phyloP scores from a whole-genome alignment of 371 early-diverging fungal species.

The Cokeromyces recurvatus region DNA sequence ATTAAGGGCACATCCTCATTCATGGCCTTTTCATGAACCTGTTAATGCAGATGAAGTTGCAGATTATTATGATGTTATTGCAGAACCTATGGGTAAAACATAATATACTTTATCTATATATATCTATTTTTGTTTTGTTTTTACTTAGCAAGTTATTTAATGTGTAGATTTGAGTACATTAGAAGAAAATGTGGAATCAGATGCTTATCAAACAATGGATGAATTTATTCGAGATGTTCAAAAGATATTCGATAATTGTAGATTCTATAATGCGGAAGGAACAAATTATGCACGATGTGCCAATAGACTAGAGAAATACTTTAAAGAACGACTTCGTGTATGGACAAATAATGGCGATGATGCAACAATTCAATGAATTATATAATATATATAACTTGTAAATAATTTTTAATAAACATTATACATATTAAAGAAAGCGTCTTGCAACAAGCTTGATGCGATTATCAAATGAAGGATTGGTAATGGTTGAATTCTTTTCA shows the following conservation, averaged over 20 bases:
- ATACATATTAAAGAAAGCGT: constrained; percentile 68
- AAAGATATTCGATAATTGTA: constrained; percentile 45
- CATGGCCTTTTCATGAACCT: constrained; percentile 98
- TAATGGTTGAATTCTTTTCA: constrained; percentile 76
- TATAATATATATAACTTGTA: no score
- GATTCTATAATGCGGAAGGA: constrained; percentile 54
- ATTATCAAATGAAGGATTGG: constrained; percentile 76
- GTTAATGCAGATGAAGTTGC: constrained; percentile 91
- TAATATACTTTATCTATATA: neutral
- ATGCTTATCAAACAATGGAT: constrained; percentile 37
- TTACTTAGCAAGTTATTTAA: neutral
- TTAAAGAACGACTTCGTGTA: constrained; percentile 36
- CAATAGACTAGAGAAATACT: constrained; percentile 47
- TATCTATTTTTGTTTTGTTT: no score
- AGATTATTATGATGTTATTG: constrained; percentile 96
- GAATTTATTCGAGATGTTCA: constrained; percentile 31
- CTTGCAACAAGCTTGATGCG: constrained; percentile 74
- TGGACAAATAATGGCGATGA: constrained; percentile 22
- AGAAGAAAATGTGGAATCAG: constrained; percentile 49
- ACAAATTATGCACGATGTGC: constrained; percentile 70
- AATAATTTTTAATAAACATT: no score
- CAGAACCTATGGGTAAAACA: constrained; percentile 92
- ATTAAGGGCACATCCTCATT: constrained; percentile 67
- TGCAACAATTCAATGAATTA: no score
- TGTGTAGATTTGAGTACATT: constrained; percentile 58